phyloP scores from a whole-genome alignment of 176 grass and related monocot species.

The Eleusine indica region DNA sequence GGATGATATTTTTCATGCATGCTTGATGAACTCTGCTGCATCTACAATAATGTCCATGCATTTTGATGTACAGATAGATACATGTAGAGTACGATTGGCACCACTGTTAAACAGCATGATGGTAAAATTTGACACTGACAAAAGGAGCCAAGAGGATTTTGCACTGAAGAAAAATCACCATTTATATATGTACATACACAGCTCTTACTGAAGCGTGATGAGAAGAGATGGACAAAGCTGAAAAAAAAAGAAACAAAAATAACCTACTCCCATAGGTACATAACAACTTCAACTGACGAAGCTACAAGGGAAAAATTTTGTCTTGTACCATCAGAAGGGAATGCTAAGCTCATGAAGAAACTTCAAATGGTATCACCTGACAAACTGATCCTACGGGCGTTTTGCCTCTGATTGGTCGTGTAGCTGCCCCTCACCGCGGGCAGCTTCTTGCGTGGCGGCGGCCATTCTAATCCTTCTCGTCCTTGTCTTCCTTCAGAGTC shows the following conservation, averaged over 20 bases:
- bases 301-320: constrained; percentile 56
- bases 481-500: constrained; percentile 89
- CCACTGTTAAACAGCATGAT: not conserved
- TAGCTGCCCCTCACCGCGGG: not conserved
- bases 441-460: not conserved
- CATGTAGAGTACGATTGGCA: not conserved
- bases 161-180: constrained; percentile 55
- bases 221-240: constrained; percentile 47
- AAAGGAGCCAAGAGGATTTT: constrained; percentile 1
- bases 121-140: not conserved
- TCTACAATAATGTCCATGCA: constrained; percentile 29
- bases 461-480: constrained; percentile 68
- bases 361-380: constrained; percentile 51
- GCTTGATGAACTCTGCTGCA: constrained; percentile 3
- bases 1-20: constrained; percentile 21
- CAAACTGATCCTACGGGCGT: constrained; percentile 44
- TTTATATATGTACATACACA: constrained; percentile 86
- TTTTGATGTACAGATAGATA: not conserved
- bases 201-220: constrained; percentile 40
- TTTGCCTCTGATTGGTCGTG: constrained; percentile 39
- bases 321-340: constrained; percentile 57
- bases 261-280: constrained; percentile 70
- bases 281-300: constrained; percentile 53
- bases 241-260: constrained; percentile 32
- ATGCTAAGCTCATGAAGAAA: constrained; percentile 49